A percentile compares a stretch with the other conserved stretches of the same genome.
Conservation (phyloP, 208 protist species). For the Strigomonas culicis region DNA sequence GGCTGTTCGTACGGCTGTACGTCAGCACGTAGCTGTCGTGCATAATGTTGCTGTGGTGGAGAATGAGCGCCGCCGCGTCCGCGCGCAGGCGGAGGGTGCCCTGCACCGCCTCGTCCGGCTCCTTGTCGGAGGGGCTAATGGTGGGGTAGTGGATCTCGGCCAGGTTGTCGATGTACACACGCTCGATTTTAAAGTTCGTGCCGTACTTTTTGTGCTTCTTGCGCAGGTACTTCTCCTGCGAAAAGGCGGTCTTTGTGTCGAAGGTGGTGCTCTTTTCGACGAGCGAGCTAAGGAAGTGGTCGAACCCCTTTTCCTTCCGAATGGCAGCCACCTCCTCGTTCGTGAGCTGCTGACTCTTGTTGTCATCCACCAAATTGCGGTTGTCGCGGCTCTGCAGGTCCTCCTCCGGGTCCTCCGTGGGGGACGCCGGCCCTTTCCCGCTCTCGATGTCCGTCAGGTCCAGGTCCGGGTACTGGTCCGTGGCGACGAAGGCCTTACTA, state of each 20-base stretch:
- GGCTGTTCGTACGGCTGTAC: constrained; percentile 83
- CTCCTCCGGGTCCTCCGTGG: constrained; percentile 16
- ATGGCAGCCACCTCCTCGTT: constrained; percentile 75
- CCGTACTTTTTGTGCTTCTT: constrained; percentile 91
- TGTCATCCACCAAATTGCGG: constrained; percentile 74
- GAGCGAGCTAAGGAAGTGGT: constrained; percentile 69
- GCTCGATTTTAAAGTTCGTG: constrained; percentile 81
- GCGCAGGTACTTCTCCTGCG: constrained; percentile 91
- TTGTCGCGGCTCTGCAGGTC: constrained; percentile 49
- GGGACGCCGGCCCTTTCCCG: neutral
- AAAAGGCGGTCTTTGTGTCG: constrained; percentile 83
- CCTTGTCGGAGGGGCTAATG: constrained; percentile 66
- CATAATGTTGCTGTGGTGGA: constrained; percentile 84
- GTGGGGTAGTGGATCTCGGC: constrained; percentile 79
- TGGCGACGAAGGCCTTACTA: constrained; percentile 45
- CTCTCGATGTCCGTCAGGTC: constrained; percentile 57
- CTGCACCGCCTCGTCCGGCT: constrained; percentile 53
- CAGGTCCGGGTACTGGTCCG: constrained; percentile 82
- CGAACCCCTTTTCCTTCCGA: constrained; percentile 66
- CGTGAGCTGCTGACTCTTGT: constrained; percentile 75
- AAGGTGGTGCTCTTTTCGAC: constrained; percentile 86
- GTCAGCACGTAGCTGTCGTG: constrained; percentile 67
- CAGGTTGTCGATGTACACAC: constrained; percentile 61
- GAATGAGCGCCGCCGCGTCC: constrained; percentile 82
- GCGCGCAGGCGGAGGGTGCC: constrained; percentile 56